These are phyloP conservation scores for Petasospora fabianii DNA, from an alignment of 1,139 yeast genomes.

Conservation along the genomic window DNA sequence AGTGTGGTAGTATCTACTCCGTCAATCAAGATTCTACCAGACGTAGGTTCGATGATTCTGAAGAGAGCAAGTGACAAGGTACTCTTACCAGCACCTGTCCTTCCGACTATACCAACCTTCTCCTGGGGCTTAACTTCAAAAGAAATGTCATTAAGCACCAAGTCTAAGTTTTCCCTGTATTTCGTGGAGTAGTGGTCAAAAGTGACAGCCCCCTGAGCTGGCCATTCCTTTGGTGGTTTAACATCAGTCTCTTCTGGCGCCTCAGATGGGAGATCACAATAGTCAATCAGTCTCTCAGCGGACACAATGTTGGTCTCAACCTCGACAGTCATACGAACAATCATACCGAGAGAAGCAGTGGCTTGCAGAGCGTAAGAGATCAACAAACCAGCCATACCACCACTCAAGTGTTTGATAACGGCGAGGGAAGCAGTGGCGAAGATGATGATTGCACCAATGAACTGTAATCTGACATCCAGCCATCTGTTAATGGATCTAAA, in stretches of 20 bases:
- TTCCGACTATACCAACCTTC: constrained; percentile 90
- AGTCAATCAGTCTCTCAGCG: constrained; percentile 91
- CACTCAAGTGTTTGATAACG: constrained; percentile 48
- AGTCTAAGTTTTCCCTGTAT: constrained; percentile 80
- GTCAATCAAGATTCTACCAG: constrained; percentile 75
- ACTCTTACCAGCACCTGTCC: constrained; percentile 98
- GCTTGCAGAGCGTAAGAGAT: constrained; percentile 70
- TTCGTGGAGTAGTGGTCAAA: constrained; percentile 77
- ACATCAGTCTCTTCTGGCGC: constrained; percentile 74
- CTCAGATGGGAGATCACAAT: constrained; percentile 71
- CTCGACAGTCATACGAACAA: constrained; percentile 96
- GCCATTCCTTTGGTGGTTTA: constrained; percentile 78
- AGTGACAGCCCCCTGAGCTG: constrained; percentile 64
- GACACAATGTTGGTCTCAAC: constrained; percentile 96
- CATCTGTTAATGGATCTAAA: constrained; percentile 83
- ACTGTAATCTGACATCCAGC: constrained; percentile 92
- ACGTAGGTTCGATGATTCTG: constrained; percentile 79
- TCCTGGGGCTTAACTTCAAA: constrained; percentile 70
- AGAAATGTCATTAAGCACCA: constrained; percentile 70
- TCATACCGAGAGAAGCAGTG: constrained; percentile 63
- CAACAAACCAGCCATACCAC: constrained; percentile 72
- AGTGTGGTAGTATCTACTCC: constrained; percentile 63
- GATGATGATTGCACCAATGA: constrained; percentile 83
- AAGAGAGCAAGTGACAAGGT: constrained; percentile 86
- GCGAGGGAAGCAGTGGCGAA: constrained; percentile 79